A percentile compares a stretch with the other conserved stretches of the same genome.
Conservation (phyloP, 2,329 filamentous ascomycete species). For the Fusarium penzigii region DNA sequence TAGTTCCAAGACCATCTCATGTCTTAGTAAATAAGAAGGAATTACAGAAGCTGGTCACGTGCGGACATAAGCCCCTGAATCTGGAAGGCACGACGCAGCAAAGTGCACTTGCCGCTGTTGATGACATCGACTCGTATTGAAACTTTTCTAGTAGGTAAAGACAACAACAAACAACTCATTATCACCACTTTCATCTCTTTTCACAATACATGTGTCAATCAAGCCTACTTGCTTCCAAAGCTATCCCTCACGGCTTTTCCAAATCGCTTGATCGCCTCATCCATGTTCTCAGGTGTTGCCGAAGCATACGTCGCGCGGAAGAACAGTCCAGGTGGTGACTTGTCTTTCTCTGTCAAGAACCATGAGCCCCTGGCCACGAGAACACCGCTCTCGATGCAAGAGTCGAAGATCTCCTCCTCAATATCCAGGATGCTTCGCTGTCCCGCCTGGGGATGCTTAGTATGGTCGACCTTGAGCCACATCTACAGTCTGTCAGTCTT, state of each 20-base stretch:
- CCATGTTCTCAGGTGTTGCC: slow-evolving; percentile 70
- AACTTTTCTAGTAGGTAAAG: no score
- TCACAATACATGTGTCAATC: not conserved
- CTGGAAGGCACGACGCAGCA: no score
- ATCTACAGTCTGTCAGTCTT: slow-evolving; percentile 44
- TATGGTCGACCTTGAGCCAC: slow-evolving; percentile 72
- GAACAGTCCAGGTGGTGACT: slow-evolving; percentile 66
- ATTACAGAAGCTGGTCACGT: not conserved
- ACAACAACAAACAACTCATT: not conserved
- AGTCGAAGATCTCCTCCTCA: slow-evolving; percentile 84
- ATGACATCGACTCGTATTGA: no score
- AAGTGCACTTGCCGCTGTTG: no score
- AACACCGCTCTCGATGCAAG: slow-evolving; percentile 73
- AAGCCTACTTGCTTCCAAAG: slow-evolving; percentile 40
- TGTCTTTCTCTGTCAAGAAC: slow-evolving; percentile 77
- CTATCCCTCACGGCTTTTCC: slow-evolving; percentile 69
- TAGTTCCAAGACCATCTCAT: not conserved
- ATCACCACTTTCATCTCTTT: not conserved
- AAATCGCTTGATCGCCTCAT: slow-evolving; percentile 72
- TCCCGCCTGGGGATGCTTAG: slow-evolving; percentile 61
- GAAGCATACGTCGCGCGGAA: slow-evolving; percentile 91
- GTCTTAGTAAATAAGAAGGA: not conserved
- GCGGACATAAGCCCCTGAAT: no score
- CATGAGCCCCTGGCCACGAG: slow-evolving; percentile 84
- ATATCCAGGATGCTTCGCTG: slow-evolving; percentile 61